These are phyloP conservation scores for Pseudocercospora fuligena DNA, from an alignment of 2,329 filamentous ascomycete genomes.

Conservation along the genomic window DNA sequence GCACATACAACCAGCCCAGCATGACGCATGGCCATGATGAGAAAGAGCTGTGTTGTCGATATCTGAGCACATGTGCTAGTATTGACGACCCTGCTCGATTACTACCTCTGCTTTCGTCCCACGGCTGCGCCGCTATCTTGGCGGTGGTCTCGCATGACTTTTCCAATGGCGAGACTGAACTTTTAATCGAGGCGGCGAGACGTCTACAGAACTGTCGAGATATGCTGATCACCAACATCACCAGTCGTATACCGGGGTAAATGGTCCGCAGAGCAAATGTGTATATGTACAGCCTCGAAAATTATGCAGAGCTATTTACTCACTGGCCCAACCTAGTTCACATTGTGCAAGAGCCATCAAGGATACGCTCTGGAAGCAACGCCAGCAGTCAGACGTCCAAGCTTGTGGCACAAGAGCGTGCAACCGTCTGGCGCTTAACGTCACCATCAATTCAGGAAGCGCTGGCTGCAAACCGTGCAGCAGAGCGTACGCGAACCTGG, in stretches of 20 bases:
- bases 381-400: too few relatives aligned
- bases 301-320: not conserved
- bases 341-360: too few relatives aligned
- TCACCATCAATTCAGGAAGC: too few relatives aligned
- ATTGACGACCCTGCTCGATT: constrained; percentile 75
- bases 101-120: constrained; percentile 72
- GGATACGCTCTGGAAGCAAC: too few relatives aligned
- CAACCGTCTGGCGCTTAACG: too few relatives aligned
- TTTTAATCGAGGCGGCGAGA: constrained; percentile 81
- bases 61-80: constrained; percentile 26
- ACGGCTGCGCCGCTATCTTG: constrained; percentile 77
- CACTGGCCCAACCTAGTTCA: too few relatives aligned
- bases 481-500: too few relatives aligned
- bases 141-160: constrained; percentile 81
- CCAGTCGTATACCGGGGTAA: not conserved
- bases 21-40: constrained; percentile 59
- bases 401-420: too few relatives aligned
- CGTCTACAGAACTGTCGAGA: constrained; percentile 72
- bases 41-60: constrained; percentile 25
- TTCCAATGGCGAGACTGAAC: constrained; percentile 80
- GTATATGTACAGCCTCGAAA: not conserved
- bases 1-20: constrained; percentile 51
- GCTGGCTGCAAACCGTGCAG: too few relatives aligned
- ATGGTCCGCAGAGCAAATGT: not conserved
- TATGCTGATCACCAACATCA: constrained; percentile 10